Percentiles rank a stretch among this genome's conserved stretches.
These are phyloP conservation scores for Aquilaria yunnanensis DNA, from an alignment of 345 rosid genomes.

Conservation along the genomic window DNA sequence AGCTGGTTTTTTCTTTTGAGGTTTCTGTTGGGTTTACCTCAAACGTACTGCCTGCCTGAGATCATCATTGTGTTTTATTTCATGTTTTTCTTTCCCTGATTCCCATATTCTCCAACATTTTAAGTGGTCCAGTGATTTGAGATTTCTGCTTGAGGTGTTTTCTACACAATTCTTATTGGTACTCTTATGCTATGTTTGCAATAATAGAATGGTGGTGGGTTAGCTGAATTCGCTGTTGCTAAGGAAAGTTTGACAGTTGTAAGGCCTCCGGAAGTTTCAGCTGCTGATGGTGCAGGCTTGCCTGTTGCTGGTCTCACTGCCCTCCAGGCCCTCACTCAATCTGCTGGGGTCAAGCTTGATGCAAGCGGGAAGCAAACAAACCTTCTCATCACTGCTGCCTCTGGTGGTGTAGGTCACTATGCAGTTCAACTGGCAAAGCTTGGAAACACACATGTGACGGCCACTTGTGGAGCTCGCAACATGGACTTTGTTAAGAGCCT, in stretches of 20 bases:
- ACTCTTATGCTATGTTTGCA: background rate
- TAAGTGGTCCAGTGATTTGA: no score
- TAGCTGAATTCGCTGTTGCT: slow-evolving; percentile 39
- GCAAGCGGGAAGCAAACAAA: slow-evolving; percentile 26
- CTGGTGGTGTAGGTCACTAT: slow-evolving; percentile 54
- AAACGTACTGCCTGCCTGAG: no score
- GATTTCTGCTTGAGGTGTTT: no score
- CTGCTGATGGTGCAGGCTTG: slow-evolving; percentile 33
- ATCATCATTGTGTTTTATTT: no score
- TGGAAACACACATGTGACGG: slow-evolving; percentile 33
- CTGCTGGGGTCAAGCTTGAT: slow-evolving; percentile 40
- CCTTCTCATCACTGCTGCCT: slow-evolving; percentile 39
- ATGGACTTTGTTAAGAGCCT: slow-evolving; percentile 35
- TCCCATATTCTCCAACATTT: no score
- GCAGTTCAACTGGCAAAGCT: slow-evolving; percentile 26
- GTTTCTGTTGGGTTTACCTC: no score
- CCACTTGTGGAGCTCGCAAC: slow-evolving; percentile 45
- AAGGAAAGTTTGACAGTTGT: slow-evolving; percentile 27
- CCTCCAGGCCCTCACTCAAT: slow-evolving; percentile 28
- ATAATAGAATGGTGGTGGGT: slow-evolving; percentile 26
- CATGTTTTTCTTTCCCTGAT: background rate
- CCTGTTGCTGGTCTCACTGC: slow-evolving; percentile 42
- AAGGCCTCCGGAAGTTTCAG: slow-evolving; percentile 34
- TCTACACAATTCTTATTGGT: no score
- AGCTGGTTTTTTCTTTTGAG: background rate